Conservation (phyloP, 441 rosid species). For the Populus hybrid region DNA sequence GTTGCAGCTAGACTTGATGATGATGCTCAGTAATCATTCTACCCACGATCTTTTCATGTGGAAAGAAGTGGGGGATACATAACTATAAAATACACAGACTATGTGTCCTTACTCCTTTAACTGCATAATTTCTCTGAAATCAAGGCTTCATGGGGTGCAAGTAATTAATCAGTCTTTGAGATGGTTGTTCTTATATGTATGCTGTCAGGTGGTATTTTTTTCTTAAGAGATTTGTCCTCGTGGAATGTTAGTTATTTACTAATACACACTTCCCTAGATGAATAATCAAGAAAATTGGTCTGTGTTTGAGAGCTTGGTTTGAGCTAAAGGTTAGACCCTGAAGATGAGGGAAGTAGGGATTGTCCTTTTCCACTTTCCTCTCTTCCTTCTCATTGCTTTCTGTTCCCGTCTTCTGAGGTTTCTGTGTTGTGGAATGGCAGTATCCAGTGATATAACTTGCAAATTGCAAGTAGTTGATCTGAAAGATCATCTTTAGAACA, state of each 20-base stretch:
- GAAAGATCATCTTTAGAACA: not conserved
- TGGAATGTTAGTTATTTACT: not conserved
- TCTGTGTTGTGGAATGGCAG: not conserved
- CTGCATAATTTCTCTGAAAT: not conserved
- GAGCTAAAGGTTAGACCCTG: not conserved
- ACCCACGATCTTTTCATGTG: not conserved
- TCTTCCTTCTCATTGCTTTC: not conserved
- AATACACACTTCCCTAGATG: not conserved
- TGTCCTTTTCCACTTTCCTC: not conserved
- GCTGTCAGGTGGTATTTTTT: not conserved
- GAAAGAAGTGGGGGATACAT: not conserved
- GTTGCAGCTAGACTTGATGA: not conserved
- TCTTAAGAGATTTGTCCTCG: not conserved
- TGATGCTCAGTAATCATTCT: not conserved
- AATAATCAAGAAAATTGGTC: conserved; percentile 4
- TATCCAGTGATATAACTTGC: not conserved
- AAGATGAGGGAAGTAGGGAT: not conserved
- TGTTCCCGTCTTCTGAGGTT: too few relatives aligned
- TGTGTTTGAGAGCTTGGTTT: not conserved
- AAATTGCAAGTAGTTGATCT: not conserved
- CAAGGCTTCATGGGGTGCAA: not conserved
- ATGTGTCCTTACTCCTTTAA: not conserved
- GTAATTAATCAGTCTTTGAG: not conserved
- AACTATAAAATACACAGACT: not conserved
- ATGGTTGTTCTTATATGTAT: not conserved